Evolutionary conservation across 306 rosid species (phyloP).

Genomic region (Delonix regia): DNA sequence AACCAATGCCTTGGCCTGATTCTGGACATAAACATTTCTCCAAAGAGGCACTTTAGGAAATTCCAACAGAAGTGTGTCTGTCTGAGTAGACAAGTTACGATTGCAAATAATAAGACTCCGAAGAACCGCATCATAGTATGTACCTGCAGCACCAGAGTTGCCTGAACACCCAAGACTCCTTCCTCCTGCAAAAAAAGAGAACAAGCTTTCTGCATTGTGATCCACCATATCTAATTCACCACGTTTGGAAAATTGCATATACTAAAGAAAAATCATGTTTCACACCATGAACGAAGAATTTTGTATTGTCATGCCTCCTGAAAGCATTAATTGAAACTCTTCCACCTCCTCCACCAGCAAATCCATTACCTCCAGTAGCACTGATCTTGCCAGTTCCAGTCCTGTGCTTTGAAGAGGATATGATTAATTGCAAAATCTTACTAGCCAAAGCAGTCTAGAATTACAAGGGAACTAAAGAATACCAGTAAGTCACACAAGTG

Average conservation of each 20-base stretch:
- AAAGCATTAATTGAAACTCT: constrained; percentile 78
- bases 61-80: constrained; percentile 84
- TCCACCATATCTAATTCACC: constrained; percentile 5
- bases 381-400: constrained; percentile 83
- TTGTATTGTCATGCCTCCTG: constrained; percentile 75
- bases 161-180: constrained; percentile 83
- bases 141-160: constrained; percentile 93
- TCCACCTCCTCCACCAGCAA: constrained; percentile 98
- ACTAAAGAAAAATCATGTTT: constrained; percentile 28
- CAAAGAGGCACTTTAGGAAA: constrained; percentile 95
- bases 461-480: constrained; percentile 27
- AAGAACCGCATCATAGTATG: constrained; percentile 92
- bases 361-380: constrained; percentile 87
- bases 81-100: constrained; percentile 74
- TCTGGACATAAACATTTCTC: constrained; percentile 81
- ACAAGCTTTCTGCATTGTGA: constrained; percentile 22
- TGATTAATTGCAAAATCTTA: constrained; percentile 42
- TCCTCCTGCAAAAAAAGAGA: constrained; percentile 67
- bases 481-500: constrained; percentile 3
- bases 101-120: constrained; percentile 83
- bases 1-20: constrained; percentile 93
- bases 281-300: constrained; percentile 78
- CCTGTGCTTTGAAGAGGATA: constrained; percentile 65
- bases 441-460: constrained; percentile 36
- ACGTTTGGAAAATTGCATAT: constrained; percentile 15